Percentiles rank a stretch among this genome's conserved stretches.
Conservation (phyloP, 2,329 filamentous ascomycete species). For the Nannizziopsis arthrosporioides region DNA sequence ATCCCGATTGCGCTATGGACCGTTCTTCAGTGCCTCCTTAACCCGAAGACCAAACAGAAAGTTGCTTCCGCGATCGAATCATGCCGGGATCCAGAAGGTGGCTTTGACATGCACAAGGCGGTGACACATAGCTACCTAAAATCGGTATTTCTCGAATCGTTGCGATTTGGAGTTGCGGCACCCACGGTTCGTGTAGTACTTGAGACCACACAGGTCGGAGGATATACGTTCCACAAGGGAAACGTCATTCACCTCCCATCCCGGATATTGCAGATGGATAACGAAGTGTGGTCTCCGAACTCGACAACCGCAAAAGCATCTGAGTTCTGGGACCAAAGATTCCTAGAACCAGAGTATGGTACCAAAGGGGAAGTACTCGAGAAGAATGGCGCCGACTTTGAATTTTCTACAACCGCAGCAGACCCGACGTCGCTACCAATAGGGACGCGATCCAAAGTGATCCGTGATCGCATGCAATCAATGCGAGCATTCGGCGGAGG, state of each 20-base stretch:
- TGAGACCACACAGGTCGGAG: slow-evolving; percentile 10
- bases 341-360: slow-evolving; percentile 3
- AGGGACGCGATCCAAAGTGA: slow-evolving; percentile 5
- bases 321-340: slow-evolving; percentile 12
- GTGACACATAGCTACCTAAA: slow-evolving; percentile 10
- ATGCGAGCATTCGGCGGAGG: slow-evolving; percentile 13
- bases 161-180: slow-evolving; percentile 10
- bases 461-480: slow-evolving; percentile 10
- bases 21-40: slow-evolving; percentile 11
- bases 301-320: not conserved
- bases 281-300: slow-evolving; percentile 8
- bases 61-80: slow-evolving; percentile 3
- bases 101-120: slow-evolving; percentile 8
- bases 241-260: slow-evolving; percentile 6
- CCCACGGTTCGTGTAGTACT: slow-evolving; percentile 8
- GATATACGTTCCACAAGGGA: slow-evolving; percentile 13
- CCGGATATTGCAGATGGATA: slow-evolving; percentile 12
- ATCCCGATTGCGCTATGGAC: slow-evolving; percentile 9
- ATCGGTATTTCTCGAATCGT: slow-evolving; percentile 12
- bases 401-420: not conserved
- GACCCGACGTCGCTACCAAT: slow-evolving; percentile 11
- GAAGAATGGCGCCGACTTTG: not conserved
- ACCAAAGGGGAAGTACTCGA: not conserved
- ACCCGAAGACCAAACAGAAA: not conserved
- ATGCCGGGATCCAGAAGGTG: slow-evolving; percentile 8